phyloP scores from a whole-genome alignment of 192 early-diverging fungal species.

The Chytriomyces confervae region DNA sequence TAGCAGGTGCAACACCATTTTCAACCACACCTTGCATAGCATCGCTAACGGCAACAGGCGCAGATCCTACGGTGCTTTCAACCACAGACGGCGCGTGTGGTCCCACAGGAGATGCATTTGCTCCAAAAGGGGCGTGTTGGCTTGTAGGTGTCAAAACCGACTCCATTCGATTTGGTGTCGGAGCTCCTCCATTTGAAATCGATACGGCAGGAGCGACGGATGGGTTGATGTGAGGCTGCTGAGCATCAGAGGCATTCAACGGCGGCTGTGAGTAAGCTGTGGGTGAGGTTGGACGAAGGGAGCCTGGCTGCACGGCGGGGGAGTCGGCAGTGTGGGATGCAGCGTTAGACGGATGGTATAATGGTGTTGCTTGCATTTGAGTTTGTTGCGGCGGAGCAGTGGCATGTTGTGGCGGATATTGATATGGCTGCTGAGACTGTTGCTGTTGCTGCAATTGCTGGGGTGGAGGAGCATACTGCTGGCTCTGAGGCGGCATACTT shows the following conservation, averaged over 20 bases:
- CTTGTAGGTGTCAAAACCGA: no score
- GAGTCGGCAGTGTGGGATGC: slow-evolving; percentile 5
- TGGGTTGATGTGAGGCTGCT: not conserved
- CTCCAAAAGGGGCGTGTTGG: no score
- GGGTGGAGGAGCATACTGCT: not conserved
- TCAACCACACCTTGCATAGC: no score
- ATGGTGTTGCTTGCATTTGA: not conserved
- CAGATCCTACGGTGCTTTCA: no score
- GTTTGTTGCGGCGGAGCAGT: slow-evolving; percentile 3
- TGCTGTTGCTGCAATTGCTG: not conserved
- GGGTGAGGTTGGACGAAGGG: slow-evolving; percentile 7
- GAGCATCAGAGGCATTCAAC: not conserved
- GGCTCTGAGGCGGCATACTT: not conserved
- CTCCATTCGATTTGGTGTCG: no score
- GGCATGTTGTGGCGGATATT: not conserved
- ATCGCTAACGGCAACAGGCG: no score
- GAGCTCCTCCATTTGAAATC: no score
- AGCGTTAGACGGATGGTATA: not conserved
- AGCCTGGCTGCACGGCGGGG: not conserved
- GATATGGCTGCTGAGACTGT: not conserved
- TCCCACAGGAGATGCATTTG: no score
- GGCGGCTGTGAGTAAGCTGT: not conserved
- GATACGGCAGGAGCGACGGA: no score
- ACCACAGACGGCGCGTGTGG: no score
- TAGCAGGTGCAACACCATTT: no score